These are phyloP conservation scores for Pythium dissotocum DNA, from an alignment of 352 stramenopile genomes.

Conservation along the genomic window DNA sequence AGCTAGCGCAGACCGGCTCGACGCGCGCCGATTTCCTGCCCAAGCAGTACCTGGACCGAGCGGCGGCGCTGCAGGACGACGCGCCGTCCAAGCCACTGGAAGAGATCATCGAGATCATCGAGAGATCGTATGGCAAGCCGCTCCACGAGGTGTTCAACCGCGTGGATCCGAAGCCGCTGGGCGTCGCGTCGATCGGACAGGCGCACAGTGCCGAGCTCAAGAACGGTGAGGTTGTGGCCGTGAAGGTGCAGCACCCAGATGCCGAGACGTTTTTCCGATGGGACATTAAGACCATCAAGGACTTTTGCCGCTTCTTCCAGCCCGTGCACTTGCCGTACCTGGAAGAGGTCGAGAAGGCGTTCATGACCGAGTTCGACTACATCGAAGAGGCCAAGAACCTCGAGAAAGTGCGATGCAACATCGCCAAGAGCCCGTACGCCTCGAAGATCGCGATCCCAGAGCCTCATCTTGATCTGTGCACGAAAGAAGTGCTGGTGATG, in stretches of 20 bases:
- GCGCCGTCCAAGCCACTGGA: conserved; percentile 70
- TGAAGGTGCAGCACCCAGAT: conserved; percentile 94
- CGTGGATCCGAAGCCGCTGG: conserved; percentile 74
- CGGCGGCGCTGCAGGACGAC: conserved; percentile 77
- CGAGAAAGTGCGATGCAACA: conserved; percentile 86
- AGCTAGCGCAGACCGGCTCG: conserved; percentile 80
- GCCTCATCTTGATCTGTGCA: conserved; percentile 89
- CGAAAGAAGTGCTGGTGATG: conserved; percentile 96
- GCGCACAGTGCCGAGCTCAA: conserved; percentile 74
- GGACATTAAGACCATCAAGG: conserved; percentile 96
- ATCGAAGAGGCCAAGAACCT: conserved; percentile 91
- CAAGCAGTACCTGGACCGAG: conserved; percentile 76
- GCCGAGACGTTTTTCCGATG: conserved; percentile 94
- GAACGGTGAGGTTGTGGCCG: conserved; percentile 73
- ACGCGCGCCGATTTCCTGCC: conserved; percentile 81
- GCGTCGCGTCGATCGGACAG: conserved; percentile 83
- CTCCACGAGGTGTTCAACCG: conserved; percentile 51
- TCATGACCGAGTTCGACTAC: conserved; percentile 99
- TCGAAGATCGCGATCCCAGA: conserved; percentile 79
- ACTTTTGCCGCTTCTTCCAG: conserved; percentile 95
- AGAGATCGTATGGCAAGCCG: conserved; percentile 65
- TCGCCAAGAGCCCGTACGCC: conserved; percentile 78
- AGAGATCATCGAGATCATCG: conserved; percentile 78
- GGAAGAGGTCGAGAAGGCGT: conserved; percentile 96
- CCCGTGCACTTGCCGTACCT: conserved; percentile 93